phyloP scores from a whole-genome alignment of 495 filamentous ascomycete species.

The Aspergillus conjunctus region DNA sequence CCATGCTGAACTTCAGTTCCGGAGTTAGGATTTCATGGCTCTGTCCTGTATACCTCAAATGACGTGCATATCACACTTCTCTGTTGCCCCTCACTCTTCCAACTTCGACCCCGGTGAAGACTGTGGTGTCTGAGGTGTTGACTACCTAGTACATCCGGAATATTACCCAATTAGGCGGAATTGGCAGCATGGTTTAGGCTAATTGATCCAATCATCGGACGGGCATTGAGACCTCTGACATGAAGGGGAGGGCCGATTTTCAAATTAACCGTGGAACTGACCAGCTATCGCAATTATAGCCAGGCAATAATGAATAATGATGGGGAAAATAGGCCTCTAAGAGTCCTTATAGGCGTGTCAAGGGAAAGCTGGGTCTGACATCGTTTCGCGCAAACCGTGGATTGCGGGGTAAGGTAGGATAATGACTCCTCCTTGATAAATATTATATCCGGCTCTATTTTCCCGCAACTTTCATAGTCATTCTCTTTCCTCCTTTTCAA shows the following conservation, averaged over 20 bases:
- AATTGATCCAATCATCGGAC: background rate
- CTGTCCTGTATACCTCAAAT: no score
- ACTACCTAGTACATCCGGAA: conserved; percentile 6
- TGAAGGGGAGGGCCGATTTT: background rate
- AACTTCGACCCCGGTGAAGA: background rate
- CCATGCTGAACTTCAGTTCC: no score
- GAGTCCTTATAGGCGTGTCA: background rate
- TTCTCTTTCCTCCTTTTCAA: background rate
- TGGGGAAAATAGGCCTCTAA: background rate
- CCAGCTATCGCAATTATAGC: background rate
- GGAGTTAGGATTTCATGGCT: no score
- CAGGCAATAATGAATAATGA: background rate
- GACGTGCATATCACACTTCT: no score
- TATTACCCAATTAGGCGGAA: conserved; percentile 17
- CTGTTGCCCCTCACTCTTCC: no score
- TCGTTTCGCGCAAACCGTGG: background rate
- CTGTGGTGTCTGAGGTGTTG: conserved; percentile 1
- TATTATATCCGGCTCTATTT: background rate
- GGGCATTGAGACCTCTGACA: background rate
- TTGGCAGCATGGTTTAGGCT: conserved; percentile 3
- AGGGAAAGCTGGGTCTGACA: background rate
- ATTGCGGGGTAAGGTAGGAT: conserved; percentile 1
- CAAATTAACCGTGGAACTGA: background rate
- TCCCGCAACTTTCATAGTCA: background rate
- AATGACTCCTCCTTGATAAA: background rate